phyloP scores from a whole-genome alignment of 2,329 filamentous ascomycete species.

The Diplodia intermedia region DNA sequence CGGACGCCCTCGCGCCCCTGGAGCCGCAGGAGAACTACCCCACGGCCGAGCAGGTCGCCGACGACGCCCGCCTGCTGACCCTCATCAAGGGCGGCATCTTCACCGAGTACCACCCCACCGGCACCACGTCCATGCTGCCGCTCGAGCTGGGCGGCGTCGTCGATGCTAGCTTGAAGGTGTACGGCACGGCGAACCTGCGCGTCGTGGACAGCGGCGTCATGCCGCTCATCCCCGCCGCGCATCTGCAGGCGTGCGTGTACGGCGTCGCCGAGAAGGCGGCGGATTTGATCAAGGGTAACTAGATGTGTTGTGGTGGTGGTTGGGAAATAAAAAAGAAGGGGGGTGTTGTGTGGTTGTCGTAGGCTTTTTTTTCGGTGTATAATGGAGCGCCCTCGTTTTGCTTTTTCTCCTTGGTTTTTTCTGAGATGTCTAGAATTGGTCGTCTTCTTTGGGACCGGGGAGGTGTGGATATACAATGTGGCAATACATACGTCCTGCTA shows the following conservation, averaged over 20 bases:
- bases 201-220: conserved; percentile 37
- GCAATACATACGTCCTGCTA: not conserved
- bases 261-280: conserved; percentile 39
- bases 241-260: conserved; percentile 37
- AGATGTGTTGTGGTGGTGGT: not conserved
- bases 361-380: not conserved
- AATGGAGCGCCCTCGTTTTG: not conserved
- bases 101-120: conserved; percentile 43
- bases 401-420: not conserved
- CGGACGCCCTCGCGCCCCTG: conserved; percentile 36
- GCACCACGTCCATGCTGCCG: conserved; percentile 42
- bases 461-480: not conserved
- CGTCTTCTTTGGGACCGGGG: not conserved
- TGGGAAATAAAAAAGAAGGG: not conserved
- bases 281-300: conserved; percentile 15
- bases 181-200: conserved; percentile 39
- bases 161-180: conserved; percentile 39
- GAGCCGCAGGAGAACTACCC: conserved; percentile 39
- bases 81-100: conserved; percentile 37
- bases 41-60: conserved; percentile 38
- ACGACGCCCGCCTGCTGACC: conserved; percentile 39
- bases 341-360: not conserved
- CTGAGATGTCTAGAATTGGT: not conserved
- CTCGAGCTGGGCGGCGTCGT: conserved; percentile 42
- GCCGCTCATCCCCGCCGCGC: conserved; percentile 35